Conservation (phyloP, 495 filamentous ascomycete genomes). For the Cercophora scortea region DNA sequence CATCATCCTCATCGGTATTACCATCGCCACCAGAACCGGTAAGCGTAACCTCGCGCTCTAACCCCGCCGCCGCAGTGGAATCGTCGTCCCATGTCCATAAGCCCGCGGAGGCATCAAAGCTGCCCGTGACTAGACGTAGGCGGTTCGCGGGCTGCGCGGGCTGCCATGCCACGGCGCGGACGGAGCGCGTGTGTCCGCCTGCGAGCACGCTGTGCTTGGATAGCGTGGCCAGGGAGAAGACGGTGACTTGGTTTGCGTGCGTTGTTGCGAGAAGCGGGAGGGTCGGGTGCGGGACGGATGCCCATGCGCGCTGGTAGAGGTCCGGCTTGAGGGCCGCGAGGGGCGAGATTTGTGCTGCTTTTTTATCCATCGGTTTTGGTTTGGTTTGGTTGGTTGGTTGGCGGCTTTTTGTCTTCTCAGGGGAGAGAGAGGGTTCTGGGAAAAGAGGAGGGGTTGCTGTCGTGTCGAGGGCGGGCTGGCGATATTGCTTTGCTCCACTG, state of each 20-base stretch:
- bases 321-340: constrained; percentile 52
- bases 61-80: constrained; percentile 11
- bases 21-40: constrained; percentile 3
- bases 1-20: constrained; percentile 20
- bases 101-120: constrained; percentile 83
- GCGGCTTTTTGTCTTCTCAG: not conserved
- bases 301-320: constrained; percentile 79
- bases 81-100: constrained; percentile 64
- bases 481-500: too few species aligned
- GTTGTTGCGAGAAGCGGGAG: constrained; percentile 84
- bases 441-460: not conserved
- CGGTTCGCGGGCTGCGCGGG: constrained; percentile 48
- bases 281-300: constrained; percentile 73
- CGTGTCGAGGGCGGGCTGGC: too few species aligned
- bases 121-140: constrained; percentile 79
- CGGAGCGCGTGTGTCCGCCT: constrained; percentile 81
- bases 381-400: not conserved
- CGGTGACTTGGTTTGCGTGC: constrained; percentile 73
- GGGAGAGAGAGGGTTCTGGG: not conserved
- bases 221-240: constrained; percentile 80
- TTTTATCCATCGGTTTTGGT: not conserved
- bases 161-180: constrained; percentile 79
- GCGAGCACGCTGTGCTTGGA: constrained; percentile 68
- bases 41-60: constrained; percentile 9
- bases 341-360: constrained; percentile 10